These are phyloP conservation scores for Dissoconium aciculare DNA, from an alignment of 2,329 filamentous ascomycete species.

Conservation along the genomic window DNA sequence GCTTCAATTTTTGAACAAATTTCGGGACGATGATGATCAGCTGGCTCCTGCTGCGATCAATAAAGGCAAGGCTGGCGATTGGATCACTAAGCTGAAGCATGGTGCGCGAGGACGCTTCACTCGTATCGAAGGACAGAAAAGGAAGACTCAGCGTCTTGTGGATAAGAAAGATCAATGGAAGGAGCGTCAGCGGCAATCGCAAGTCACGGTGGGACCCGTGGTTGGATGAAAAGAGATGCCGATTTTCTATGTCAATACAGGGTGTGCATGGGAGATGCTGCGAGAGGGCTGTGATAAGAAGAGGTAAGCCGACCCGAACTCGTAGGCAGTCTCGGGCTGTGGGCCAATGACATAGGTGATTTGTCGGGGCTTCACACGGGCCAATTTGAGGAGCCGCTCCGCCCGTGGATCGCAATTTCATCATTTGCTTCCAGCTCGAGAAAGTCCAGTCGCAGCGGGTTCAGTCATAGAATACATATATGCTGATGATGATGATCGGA, in stretches of 20 bases:
- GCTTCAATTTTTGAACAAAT: slow-evolving; percentile 54
- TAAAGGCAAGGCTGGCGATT: slow-evolving; percentile 70
- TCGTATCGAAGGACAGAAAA: slow-evolving; percentile 19
- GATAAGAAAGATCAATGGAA: slow-evolving; percentile 35
- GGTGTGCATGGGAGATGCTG: no score
- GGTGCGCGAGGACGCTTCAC: slow-evolving; percentile 54
- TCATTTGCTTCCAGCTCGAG: no score
- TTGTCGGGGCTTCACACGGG: no score
- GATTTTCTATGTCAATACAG: neutral
- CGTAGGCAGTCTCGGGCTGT: no score
- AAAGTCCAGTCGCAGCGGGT: no score
- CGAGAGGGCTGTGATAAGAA: no score
- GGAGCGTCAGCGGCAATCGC: slow-evolving; percentile 26
- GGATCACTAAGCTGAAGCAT: slow-evolving; percentile 84
- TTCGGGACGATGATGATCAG: slow-evolving; percentile 40
- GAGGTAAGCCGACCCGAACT: no score
- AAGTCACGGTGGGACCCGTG: slow-evolving; percentile 35
- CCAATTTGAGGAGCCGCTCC: no score
- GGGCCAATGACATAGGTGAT: no score
- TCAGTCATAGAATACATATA: no score
- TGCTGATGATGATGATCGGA: no score
- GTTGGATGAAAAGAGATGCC: slow-evolving; percentile 9
- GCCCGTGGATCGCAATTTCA: no score
- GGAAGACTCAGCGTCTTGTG: slow-evolving; percentile 20
- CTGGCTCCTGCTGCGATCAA: slow-evolving; percentile 45